phyloP scores from a whole-genome alignment of 1,284 basidiomycete species.

The Cryptococcus sp. region DNA sequence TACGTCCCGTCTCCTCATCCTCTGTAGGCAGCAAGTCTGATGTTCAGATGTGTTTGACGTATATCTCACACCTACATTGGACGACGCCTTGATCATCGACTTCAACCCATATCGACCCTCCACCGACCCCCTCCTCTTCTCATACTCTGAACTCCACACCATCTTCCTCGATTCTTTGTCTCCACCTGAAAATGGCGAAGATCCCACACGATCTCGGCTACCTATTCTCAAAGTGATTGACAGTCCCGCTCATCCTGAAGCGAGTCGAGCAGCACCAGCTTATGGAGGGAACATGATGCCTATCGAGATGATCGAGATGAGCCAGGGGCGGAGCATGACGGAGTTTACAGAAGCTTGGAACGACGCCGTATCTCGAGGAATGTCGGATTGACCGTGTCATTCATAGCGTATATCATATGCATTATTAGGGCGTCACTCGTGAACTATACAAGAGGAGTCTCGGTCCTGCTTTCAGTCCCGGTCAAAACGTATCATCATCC shows the following conservation, averaged over 20 bases:
- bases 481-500: constrained; percentile 5
- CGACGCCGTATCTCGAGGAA: constrained; percentile 28
- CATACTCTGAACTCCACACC: constrained; percentile 66
- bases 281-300: constrained; percentile 90
- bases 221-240: constrained; percentile 67
- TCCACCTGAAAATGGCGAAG: constrained; percentile 4
- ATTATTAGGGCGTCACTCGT: too few relatives aligned
- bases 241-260: constrained; percentile 62
- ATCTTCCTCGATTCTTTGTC: constrained; percentile 40
- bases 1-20: constrained; percentile 46
- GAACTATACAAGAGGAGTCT: too few relatives aligned
- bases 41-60: constrained; percentile 74
- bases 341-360: constrained; percentile 57
- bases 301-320: constrained; percentile 73
- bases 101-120: constrained; percentile 81
- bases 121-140: constrained; percentile 82
- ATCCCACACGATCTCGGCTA: constrained; percentile 13
- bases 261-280: constrained; percentile 60
- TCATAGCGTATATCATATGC: too few relatives aligned
- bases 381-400: constrained; percentile 16
- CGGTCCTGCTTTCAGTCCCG: too few relatives aligned
- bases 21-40: background rate
- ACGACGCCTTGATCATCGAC: constrained; percentile 73
- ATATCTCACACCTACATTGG: constrained; percentile 72
- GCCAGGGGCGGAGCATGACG: constrained; percentile 63